Evolutionary conservation across 208 protist species (phyloP).

Genomic region (Leishmania tropica): DNA sequence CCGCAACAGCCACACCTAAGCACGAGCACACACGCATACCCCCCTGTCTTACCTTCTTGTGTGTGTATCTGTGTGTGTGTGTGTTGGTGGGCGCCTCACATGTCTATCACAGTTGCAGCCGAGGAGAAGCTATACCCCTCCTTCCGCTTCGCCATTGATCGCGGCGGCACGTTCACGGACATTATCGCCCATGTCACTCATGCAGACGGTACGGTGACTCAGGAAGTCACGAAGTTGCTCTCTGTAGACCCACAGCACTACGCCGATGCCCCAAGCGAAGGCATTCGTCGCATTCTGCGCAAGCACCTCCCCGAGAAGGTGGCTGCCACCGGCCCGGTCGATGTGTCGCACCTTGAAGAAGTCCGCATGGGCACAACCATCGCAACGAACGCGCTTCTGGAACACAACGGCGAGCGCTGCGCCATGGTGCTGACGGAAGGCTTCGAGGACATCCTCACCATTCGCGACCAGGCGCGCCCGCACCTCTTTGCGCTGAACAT

Average conservation of each 20-base stretch:
- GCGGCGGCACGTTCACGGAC: constrained; percentile 96
- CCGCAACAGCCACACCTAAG: background rate
- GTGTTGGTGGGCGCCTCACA: background rate
- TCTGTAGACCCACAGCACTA: constrained; percentile 95
- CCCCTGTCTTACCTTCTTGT: background rate
- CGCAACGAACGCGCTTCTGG: constrained; percentile 96
- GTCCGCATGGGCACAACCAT: constrained; percentile 97
- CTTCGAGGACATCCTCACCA: constrained; percentile 94
- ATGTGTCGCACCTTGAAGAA: constrained; percentile 79
- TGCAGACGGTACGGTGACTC: constrained; percentile 24
- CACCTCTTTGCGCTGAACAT: constrained; percentile 95
- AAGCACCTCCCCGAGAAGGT: constrained; percentile 39
- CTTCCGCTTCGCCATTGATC: constrained; percentile 90
- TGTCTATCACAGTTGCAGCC: background rate
- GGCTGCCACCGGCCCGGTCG: constrained; percentile 45
- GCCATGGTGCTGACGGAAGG: constrained; percentile 93
- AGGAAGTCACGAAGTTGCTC: constrained; percentile 92
- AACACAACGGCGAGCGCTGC: constrained; percentile 93
- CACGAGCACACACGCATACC: background rate
- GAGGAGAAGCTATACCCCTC: constrained; percentile 30
- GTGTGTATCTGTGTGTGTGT: too few relatives aligned
- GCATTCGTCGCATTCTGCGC: constrained; percentile 92
- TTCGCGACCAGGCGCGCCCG: constrained; percentile 93
- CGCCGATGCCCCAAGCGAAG: constrained; percentile 94
- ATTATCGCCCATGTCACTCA: constrained; percentile 82